phyloP scores from a whole-genome alignment of 73 alveolate genomes.

The Durusdinium trenchii region DNA sequence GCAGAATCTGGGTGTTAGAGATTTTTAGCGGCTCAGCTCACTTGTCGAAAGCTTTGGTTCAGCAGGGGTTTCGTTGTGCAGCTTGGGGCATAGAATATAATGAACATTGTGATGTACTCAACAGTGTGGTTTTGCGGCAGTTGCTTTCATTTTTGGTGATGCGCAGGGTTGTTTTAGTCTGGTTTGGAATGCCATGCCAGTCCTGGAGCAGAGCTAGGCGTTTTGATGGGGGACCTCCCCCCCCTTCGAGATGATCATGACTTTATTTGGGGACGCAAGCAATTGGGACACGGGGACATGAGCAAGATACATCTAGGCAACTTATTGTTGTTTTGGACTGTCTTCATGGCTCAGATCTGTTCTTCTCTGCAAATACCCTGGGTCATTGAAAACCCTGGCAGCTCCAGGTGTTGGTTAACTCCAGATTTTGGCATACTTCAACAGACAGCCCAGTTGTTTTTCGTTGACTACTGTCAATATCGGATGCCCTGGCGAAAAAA shows the following conservation, averaged over 20 bases:
- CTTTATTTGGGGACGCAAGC: background rate
- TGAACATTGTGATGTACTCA: background rate
- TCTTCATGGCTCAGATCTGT: background rate
- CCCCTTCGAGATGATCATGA: background rate
- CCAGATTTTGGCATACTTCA: background rate
- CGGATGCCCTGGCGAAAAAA: slow-evolving; percentile 17
- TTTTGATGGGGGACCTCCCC: background rate
- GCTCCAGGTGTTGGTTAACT: slow-evolving; percentile 10
- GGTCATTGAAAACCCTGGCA: background rate
- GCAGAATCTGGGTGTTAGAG: background rate
- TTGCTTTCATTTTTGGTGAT: background rate
- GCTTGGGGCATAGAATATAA: background rate
- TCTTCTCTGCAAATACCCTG: background rate
- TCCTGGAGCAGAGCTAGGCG: slow-evolving; percentile 21
- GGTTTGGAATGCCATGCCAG: slow-evolving; percentile 17
- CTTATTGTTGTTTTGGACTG: background rate
- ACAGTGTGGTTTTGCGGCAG: background rate
- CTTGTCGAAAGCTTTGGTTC: background rate
- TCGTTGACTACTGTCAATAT: slow-evolving; percentile 18
- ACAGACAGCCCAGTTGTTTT: background rate
- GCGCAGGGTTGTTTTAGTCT: background rate
- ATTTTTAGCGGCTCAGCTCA: too few relatives aligned
- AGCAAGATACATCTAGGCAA: background rate
- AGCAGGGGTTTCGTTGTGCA: background rate
- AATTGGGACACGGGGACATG: background rate